Conservation (phyloP, 192 early-diverging fungal species). For the Jimgerdemannia lactiflua region DNA sequence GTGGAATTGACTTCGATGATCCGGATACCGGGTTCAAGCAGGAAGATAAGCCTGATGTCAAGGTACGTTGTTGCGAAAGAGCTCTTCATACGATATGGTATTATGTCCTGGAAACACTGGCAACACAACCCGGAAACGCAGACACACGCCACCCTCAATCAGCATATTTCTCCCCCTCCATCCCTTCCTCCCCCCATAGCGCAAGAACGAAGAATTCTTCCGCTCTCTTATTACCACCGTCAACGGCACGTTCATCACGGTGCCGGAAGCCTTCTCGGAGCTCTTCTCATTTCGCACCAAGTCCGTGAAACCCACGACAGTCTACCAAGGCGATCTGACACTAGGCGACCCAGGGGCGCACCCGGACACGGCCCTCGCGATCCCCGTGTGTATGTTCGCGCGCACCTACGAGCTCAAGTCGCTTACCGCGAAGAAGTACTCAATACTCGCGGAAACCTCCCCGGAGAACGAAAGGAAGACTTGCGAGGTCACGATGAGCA, state of each 20-base stretch:
- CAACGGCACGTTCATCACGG: slow-evolving; percentile 24
- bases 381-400: slow-evolving; percentile 55
- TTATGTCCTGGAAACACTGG: background rate
- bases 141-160: no score
- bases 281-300: slow-evolving; percentile 47
- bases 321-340: slow-evolving; percentile 47
- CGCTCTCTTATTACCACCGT: background rate
- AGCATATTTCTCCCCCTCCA: no score
- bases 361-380: slow-evolving; percentile 34
- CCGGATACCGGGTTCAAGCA: slow-evolving; percentile 15
- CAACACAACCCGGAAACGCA: no score
- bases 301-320: slow-evolving; percentile 49
- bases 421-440: slow-evolving; percentile 66
- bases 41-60: slow-evolving; percentile 18
- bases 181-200: slow-evolving; percentile 12
- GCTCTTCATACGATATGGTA: background rate
- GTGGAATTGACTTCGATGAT: slow-evolving; percentile 43
- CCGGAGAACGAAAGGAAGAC: slow-evolving; percentile 28
- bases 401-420: slow-evolving; percentile 52
- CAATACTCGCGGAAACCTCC: slow-evolving; percentile 42
- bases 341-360: slow-evolving; percentile 50
- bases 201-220: slow-evolving; percentile 52
- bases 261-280: slow-evolving; percentile 49
- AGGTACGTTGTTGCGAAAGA: slow-evolving; percentile 14
- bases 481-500: slow-evolving; percentile 29